Percentiles rank a stretch among this genome's conserved stretches.
phyloP scores from a whole-genome alignment of 2,329 filamentous ascomycete species.

The Neofusicoccum parvum region DNA sequence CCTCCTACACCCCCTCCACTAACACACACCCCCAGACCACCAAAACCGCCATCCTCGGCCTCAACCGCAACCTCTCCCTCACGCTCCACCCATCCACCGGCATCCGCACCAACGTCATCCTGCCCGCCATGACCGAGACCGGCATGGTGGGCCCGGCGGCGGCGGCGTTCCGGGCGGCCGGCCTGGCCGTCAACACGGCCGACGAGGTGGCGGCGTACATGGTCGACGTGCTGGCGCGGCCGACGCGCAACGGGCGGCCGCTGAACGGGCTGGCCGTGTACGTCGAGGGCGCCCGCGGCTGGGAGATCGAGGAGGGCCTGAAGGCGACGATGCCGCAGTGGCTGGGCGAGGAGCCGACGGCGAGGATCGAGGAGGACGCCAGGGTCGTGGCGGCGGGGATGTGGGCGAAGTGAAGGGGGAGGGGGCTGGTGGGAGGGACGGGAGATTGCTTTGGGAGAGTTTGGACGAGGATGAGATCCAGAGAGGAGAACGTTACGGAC shows the following conservation, averaged over 20 bases:
- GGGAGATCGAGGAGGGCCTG: constrained; percentile 15
- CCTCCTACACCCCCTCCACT: not conserved
- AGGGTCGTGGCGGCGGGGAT: not conserved
- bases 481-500: no score
- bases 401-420: not conserved
- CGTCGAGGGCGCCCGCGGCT: constrained; percentile 10
- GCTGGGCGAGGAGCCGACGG: constrained; percentile 22
- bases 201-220: constrained; percentile 29
- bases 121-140: constrained; percentile 12
- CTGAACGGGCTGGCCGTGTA: constrained; percentile 9
- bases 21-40: constrained; percentile 20
- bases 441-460: no score
- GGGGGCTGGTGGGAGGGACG: not conserved
- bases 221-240: constrained; percentile 9
- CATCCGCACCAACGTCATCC: constrained; percentile 21
- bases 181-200: constrained; percentile 25
- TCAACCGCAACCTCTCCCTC: constrained; percentile 29
- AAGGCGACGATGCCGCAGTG: constrained; percentile 5
- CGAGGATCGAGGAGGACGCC: constrained; percentile 25
- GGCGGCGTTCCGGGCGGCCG: constrained; percentile 23
- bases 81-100: constrained; percentile 27
- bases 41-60: constrained; percentile 30
- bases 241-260: not conserved
- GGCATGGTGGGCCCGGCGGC: constrained; percentile 22
- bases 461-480: no score